Base-by-base conservation (phyloP, 2,329 filamentous ascomycete genomes). In the Trichoderma lentiforme region DNA sequence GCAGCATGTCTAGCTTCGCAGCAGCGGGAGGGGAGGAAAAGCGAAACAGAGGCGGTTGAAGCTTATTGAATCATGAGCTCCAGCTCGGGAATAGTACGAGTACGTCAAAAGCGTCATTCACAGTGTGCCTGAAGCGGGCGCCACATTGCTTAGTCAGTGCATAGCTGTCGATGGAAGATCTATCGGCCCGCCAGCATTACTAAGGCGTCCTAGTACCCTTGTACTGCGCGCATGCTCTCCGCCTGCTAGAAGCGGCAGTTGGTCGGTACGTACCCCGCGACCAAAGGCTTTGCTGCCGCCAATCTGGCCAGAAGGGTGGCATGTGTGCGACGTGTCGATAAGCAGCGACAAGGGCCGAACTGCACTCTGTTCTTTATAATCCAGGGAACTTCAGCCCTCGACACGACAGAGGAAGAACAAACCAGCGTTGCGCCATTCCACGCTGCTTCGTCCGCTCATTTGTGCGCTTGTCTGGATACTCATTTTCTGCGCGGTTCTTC, bases 51-150 rank as follows among this genome's bases (percentile, higher is more conserved):
- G 47, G 51, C 26, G 43, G 71, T 61, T 64, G 71, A 58, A 72
- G 71, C 64, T 69, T 63, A 63, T 69, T 72, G 71, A 72, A 72
- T 72, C 71, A 68, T 72, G 64, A 56, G 70, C 68, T 71, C 68
- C 43, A 62, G 62, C 70, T 62, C 30, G 21, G 62, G 43, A 66
- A 57, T 43, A 24, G 70, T 57, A 65, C 71, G 72, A 24, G 70
- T 65, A 65, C 71, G 72, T 70, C 74, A 73, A 30, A 26, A 78
- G 75, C 77, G 77, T 79, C 77, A 79, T 79, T 74, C 73, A 73
- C 73, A 70, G 73, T 76, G 73, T 79, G 76, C 77, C 77, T 78
- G 74, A 72, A 72, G 63, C 28, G 15, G 53, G 39, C 70, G 61
- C 69, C 64, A 47, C 64, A 24, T 21, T 18, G 53, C 21, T 61